Evolutionary conservation across 805 yeast genomes (phyloP).

Genomic region (Wickerhamiella parazyma): DNA sequence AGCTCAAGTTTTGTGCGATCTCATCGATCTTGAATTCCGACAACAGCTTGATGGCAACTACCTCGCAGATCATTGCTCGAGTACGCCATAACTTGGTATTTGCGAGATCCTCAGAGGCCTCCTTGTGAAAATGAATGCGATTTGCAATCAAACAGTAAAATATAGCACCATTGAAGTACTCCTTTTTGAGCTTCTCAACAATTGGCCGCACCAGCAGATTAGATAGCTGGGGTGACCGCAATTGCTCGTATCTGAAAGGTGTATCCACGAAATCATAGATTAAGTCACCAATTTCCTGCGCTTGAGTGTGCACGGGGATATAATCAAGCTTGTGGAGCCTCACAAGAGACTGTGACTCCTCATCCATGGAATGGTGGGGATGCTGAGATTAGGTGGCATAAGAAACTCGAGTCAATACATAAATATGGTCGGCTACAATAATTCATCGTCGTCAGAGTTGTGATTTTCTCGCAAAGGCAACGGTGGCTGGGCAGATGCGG

Average conservation of each 20-base stretch:
- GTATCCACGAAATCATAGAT: slow-evolving; percentile 32
- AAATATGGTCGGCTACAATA: not conserved
- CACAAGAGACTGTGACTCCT: not conserved
- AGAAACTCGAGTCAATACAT: not conserved
- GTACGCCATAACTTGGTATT: slow-evolving; percentile 28
- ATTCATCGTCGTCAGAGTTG: not conserved
- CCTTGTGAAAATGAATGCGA: slow-evolving; percentile 28
- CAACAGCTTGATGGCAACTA: slow-evolving; percentile 38
- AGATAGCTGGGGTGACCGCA: slow-evolving; percentile 38
- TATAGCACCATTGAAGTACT: slow-evolving; percentile 23
- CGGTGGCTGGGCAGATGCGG: not conserved
- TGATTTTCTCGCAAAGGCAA: not conserved
- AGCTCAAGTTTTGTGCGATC: slow-evolving; percentile 35
- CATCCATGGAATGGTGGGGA: not conserved
- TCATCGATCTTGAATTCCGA: slow-evolving; percentile 31
- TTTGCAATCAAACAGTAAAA: slow-evolving; percentile 30
- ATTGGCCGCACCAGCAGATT: slow-evolving; percentile 36
- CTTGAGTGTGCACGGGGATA: slow-evolving; percentile 26
- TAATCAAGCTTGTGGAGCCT: slow-evolving; percentile 21
- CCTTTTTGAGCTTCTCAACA: slow-evolving; percentile 25
- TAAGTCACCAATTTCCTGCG: slow-evolving; percentile 30
- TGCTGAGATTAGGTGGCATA: not conserved
- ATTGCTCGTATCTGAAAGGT: slow-evolving; percentile 38
- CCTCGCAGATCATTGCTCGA: slow-evolving; percentile 39
- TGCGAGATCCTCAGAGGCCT: slow-evolving; percentile 23